Base-by-base conservation (phyloP, 2,329 filamentous ascomycete genomes). In the Tolypocladium album region DNA sequence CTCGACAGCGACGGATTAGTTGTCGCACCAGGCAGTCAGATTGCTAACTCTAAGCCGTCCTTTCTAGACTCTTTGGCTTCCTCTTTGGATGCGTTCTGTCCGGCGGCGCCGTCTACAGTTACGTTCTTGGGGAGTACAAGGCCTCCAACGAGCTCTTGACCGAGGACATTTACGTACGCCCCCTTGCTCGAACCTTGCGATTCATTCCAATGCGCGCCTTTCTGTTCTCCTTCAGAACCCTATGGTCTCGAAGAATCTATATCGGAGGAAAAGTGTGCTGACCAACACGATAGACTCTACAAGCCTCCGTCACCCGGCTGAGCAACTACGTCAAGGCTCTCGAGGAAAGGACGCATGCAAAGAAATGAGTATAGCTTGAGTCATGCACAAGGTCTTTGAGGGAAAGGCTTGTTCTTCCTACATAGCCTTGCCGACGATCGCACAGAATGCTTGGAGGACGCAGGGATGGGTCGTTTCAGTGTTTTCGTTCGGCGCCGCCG, bases 91-190 rank as follows among this genome's bases (percentile, higher is more conserved):
- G 89, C 63, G 87, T 89, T 55, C 79, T 91, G 58, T 87, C 92
- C 53, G 92, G 91, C 68, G 84, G 83, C 58, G 88, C 85, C 61
- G 88, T 95, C 68, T 97, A 97, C 79, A 92, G 90, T 74, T 97
- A 97, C 75, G 84, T 96, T 66, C 78, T 97, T 68, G 86, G 93
- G 72, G 92, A 97, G 75, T 97, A 97, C 80, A 91, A 92, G 78
- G 82, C 92, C 52, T 90, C 91, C 67, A 97, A 97, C 78, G 90
- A 96, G 77, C 83, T 97, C 70, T 79, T 97, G 76, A 93, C 88
- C 62, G 92, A 96, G 77, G 93, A 97, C 76, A 96, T 97, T 74
- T 93, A 93, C 76, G 93, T 97, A 83, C 75, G 90, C 88, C 31
- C n/a, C 17, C 15, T 36, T 34, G 5, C 31, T 22, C 31, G 17